A percentile compares a stretch with the other conserved stretches of the same genome.
These are phyloP conservation scores for Pythium vanterpoolii DNA, from an alignment of 352 stramenopile species.

Conservation along the genomic window DNA sequence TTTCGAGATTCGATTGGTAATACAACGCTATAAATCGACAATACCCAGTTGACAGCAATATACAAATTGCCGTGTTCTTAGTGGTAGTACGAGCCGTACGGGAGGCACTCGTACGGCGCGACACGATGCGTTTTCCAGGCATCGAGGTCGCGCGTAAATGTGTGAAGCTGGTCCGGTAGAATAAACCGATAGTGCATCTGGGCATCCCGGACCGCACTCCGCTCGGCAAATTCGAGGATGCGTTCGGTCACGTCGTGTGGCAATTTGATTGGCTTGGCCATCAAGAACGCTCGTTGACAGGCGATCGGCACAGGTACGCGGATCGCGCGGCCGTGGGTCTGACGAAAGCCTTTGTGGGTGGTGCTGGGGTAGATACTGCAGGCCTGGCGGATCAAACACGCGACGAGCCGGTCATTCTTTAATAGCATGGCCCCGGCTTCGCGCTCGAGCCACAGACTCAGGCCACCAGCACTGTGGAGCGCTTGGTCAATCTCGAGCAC, in stretches of 20 bases:
- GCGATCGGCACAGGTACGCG: constrained; percentile 3
- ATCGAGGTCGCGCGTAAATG: constrained; percentile 14
- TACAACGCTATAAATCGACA: too few species aligned
- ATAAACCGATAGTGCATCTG: constrained; percentile 20
- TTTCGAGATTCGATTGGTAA: too few species aligned
- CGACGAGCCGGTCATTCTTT: constrained; percentile 20
- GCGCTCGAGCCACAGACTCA: constrained; percentile 19
- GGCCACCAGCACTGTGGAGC: constrained; percentile 12
- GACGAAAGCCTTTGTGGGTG: constrained; percentile 16
- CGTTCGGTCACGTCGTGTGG: constrained; percentile 10
- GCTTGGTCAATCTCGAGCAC: constrained; percentile 19
- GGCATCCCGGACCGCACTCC: constrained; percentile 5
- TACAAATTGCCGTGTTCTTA: too few species aligned
- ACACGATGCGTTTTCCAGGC: constrained; percentile 8
- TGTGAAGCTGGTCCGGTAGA: constrained; percentile 7
- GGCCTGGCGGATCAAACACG: constrained; percentile 17
- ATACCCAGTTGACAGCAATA: too few species aligned
- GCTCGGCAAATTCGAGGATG: constrained; percentile 14
- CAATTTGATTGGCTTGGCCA: constrained; percentile 5
- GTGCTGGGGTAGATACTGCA: constrained; percentile 15
- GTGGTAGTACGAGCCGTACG: constrained; percentile 22
- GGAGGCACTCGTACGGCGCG: not conserved
- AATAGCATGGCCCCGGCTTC: constrained; percentile 19
- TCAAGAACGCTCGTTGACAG: constrained; percentile 5
- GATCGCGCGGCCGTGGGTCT: constrained; percentile 10